Conservation (phyloP, 176 grass and related monocot species). For the Lolium perenne region DNA sequence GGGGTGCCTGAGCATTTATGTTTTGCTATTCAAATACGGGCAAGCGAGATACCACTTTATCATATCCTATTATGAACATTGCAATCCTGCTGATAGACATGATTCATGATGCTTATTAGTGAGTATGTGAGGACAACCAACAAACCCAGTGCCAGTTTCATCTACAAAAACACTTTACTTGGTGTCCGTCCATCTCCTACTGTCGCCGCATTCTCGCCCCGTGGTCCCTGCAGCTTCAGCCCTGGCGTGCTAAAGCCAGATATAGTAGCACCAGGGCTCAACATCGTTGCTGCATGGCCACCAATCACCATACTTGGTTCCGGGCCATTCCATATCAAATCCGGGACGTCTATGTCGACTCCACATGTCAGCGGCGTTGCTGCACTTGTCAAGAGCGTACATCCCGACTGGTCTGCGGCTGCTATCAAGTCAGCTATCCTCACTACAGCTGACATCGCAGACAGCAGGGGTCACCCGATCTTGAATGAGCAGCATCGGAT, state of each 20-base stretch:
- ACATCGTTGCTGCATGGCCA: conserved; percentile 11
- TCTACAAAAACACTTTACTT: background rate
- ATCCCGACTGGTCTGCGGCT: background rate
- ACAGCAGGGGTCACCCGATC: background rate
- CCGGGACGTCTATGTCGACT: background rate
- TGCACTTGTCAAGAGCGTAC: background rate
- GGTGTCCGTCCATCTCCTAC: background rate
- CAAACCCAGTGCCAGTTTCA: background rate
- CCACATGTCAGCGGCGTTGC: background rate
- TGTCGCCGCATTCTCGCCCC: background rate
- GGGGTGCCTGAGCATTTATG: no score
- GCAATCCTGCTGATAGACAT: no score
- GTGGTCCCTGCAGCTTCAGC: background rate
- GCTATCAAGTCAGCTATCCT: conserved; percentile 1
- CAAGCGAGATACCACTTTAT: no score
- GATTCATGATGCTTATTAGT: no score
- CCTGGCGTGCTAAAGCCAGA: conserved; percentile 13
- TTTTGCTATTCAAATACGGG: no score
- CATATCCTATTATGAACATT: no score
- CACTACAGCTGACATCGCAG: background rate
- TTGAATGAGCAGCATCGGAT: background rate
- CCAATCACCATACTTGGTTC: background rate
- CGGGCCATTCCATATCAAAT: background rate
- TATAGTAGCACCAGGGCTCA: conserved; percentile 12
- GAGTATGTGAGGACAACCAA: background rate